Base-by-base conservation (phyloP, 129 eudicot species). In the Chrysanthemum seticuspe region DNA sequence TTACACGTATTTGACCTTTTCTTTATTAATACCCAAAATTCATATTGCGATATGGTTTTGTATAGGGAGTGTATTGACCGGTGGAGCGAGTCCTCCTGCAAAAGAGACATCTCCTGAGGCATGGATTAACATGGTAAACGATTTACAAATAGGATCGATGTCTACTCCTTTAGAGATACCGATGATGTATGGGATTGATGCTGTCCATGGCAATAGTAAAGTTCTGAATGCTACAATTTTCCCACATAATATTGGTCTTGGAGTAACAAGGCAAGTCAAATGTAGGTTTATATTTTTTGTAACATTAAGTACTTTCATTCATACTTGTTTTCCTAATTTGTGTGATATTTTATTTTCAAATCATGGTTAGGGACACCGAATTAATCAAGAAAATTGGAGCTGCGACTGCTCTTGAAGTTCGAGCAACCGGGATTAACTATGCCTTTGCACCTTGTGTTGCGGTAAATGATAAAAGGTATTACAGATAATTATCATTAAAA, bases 371-470 rank as follows among this genome's bases (percentile, higher is more conserved):
- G 82, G 96, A 91, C 53, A 86, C 90, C 49, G 96, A 82, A 40
- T 92, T 91, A 71, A 56, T 91, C 77, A 70, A 70, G 79, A 87
- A 86, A 71, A 91, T 91, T 27, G 97, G 95, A 48, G 95, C 83
- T 51, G 97, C 97, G 19, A 90, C 96, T 67, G 96, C 96, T 31
- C 31, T 81, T 81, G 96, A 87, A 87, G 91, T 90, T 62, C 65
- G 95, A 78, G 97, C 95, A 36, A 87, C 97, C 10, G 97, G 97
- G 11, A 91, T 91, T 62, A 83, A 86, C 19, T 91, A 91, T 83
- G 83, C 80, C 27, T 91, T 91, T 79, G 95, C 97, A 73, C 97
- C 97, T 52, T 91, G 97, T 73, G 86, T 91, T 75, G 97, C 97
- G 58, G 97, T 91, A 80, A 83, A 84, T 81, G n/a, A 21, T 10